Conservation (phyloP, 2,329 filamentous ascomycete species). For the Aureobasidium sp. region DNA sequence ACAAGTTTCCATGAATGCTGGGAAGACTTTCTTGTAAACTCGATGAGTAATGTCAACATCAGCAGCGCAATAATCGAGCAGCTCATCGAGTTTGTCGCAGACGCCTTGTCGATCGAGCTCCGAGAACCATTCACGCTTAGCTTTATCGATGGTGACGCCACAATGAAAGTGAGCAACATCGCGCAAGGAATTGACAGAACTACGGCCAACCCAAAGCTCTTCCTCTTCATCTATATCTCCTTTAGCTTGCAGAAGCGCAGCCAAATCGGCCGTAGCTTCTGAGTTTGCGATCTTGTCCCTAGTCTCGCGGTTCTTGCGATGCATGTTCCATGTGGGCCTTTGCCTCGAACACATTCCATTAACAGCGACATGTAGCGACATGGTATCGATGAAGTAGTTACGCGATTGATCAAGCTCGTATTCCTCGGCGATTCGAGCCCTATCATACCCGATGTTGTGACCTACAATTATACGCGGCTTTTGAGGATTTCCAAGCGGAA, state of each 20-base stretch:
- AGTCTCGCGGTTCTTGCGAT: constrained; percentile 81
- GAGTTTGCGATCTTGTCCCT: constrained; percentile 71
- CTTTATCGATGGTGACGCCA: constrained; percentile 84
- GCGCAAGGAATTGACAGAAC: constrained; percentile 87
- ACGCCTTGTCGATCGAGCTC: constrained; percentile 69
- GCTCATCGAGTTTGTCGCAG: constrained; percentile 63
- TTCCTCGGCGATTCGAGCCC: constrained; percentile 81
- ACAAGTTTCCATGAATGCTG: constrained; percentile 79
- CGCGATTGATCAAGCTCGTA: constrained; percentile 76
- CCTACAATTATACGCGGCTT: constrained; percentile 75
- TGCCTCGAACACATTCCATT: constrained; percentile 99
- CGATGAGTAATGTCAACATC: constrained; percentile 90
- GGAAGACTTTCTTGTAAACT: constrained; percentile 91
- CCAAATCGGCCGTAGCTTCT: constrained; percentile 63
- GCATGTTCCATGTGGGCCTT: constrained; percentile 93
- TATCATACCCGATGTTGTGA: constrained; percentile 93
- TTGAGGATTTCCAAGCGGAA: constrained; percentile 74
- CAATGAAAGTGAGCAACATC: constrained; percentile 98
- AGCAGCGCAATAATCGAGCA: constrained; percentile 89
- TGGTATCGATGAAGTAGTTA: constrained; percentile 89
- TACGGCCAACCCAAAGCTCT: constrained; percentile 90
- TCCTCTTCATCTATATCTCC: constrained; percentile 68
- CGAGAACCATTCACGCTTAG: constrained; percentile 77
- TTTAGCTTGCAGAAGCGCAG: constrained; percentile 61
- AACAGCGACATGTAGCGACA: constrained; percentile 95